These are phyloP conservation scores for Ocimum tenuiflorum DNA, from an alignment of 257 asterid genomes.

Conservation along the genomic window DNA sequence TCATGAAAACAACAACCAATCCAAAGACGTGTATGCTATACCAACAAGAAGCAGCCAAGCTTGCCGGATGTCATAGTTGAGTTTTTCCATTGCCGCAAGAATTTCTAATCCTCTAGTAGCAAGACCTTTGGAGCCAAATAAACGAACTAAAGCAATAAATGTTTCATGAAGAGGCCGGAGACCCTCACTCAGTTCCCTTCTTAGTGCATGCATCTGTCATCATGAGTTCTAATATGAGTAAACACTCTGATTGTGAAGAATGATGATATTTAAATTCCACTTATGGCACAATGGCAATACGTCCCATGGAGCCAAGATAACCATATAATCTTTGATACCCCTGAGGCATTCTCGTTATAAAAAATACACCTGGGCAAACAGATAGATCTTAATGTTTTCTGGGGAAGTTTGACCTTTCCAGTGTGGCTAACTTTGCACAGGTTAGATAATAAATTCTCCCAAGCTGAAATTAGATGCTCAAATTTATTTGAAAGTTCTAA, in stretches of 20 bases:
- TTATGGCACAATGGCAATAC: neutral
- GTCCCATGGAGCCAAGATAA: neutral
- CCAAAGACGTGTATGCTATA: slow-evolving; percentile 32
- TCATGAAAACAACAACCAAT: slow-evolving; percentile 14
- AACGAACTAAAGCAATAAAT: slow-evolving; percentile 77
- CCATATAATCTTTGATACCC: neutral
- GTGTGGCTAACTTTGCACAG: neutral
- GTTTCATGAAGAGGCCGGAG: slow-evolving; percentile 94
- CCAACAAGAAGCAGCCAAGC: slow-evolving; percentile 98
- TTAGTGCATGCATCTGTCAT: slow-evolving; percentile 93
- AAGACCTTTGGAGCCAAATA: slow-evolving; percentile 82
- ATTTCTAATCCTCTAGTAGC: slow-evolving; percentile 83
- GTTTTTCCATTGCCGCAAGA: slow-evolving; percentile 97
- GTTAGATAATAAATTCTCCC: neutral
- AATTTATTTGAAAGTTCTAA: neutral
- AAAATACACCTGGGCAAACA: neutral
- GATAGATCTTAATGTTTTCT: neutral
- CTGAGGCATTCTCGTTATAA: neutral
- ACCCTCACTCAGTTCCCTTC: slow-evolving; percentile 93
- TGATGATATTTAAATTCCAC: slow-evolving; percentile 12
- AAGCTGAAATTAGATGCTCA: neutral
- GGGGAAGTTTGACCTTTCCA: neutral
- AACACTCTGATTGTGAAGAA: slow-evolving; percentile 6
- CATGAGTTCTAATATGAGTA: slow-evolving; percentile 22
- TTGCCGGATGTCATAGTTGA: slow-evolving; percentile 81